phyloP scores from a whole-genome alignment of 768 basidiomycete genomes.

The Xanthoconium stramineum region DNA sequence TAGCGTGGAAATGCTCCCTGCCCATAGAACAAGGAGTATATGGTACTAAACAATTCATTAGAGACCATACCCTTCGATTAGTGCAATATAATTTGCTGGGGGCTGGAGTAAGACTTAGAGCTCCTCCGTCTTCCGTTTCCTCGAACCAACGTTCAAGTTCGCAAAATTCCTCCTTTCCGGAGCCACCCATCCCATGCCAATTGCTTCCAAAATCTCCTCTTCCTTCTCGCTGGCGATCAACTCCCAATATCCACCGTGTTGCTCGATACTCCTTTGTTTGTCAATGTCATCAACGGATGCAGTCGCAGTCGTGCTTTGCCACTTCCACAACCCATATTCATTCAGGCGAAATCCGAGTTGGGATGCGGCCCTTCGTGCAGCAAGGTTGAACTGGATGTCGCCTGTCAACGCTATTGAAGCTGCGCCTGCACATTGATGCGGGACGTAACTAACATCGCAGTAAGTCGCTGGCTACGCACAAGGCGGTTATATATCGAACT shows the following conservation, averaged over 20 bases:
- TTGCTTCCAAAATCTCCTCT: conserved; percentile 24
- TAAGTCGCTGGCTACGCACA: not conserved
- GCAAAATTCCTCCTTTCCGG: conserved; percentile 27
- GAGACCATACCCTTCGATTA: conserved; percentile 14
- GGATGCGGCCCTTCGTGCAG: conserved; percentile 41
- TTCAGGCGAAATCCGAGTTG: conserved; percentile 49
- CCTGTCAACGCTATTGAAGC: conserved; percentile 57
- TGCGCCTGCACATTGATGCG: conserved; percentile 38
- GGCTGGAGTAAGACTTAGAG: not conserved
- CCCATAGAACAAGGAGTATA: conserved; percentile 77
- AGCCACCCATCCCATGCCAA: conserved; percentile 27
- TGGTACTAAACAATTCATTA: conserved; percentile 60
- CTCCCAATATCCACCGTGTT: conserved; percentile 22
- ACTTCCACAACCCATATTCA: conserved; percentile 65
- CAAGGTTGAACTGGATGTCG: conserved; percentile 45
- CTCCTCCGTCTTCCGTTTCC: not conserved
- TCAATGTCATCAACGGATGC: not conserved
- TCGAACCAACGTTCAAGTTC: conserved; percentile 8
- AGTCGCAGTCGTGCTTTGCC: conserved; percentile 28
- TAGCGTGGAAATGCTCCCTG: conserved; percentile 56
- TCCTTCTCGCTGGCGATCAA: conserved; percentile 22
- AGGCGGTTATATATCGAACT: not conserved
- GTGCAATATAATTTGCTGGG: conserved; percentile 3
- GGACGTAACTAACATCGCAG: conserved; percentile 16
- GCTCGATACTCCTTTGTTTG: conserved; percentile 5